Percentiles rank a stretch among this genome's conserved stretches.
Evolutionary conservation across 2,329 filamentous ascomycete species (phyloP).

Genomic region (Teratosphaeria destructans): DNA sequence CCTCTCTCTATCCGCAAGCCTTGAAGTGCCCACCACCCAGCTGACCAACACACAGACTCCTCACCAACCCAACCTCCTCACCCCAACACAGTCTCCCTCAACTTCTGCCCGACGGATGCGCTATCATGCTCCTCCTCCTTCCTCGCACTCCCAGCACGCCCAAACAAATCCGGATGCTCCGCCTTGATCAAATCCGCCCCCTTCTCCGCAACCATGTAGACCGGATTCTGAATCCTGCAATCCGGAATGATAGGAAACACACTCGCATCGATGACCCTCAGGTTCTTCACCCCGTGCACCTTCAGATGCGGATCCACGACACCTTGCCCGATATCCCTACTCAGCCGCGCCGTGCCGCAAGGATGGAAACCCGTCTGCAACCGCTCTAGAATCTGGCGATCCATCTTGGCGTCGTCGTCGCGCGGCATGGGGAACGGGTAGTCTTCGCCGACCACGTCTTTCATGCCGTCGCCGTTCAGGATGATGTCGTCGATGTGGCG

Average conservation of each 20-base stretch:
- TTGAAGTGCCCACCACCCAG: neutral
- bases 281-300: conserved; percentile 20
- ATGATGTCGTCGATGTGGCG: neutral
- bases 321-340: conserved; percentile 28
- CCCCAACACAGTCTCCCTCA: neutral
- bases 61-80: neutral
- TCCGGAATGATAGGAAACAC: conserved; percentile 25
- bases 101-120: neutral
- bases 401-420: conserved; percentile 19
- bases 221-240: conserved; percentile 20
- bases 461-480: neutral
- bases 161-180: conserved; percentile 6
- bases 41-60: neutral
- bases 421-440: conserved; percentile 10
- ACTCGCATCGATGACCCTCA: conserved; percentile 25
- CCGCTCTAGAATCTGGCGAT: conserved; percentile 16
- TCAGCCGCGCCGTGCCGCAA: conserved; percentile 11
- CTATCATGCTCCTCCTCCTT: neutral
- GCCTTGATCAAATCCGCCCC: conserved; percentile 25
- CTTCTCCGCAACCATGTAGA: conserved; percentile 26
- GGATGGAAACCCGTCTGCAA: conserved; percentile 30
- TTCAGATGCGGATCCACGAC: conserved; percentile 21
- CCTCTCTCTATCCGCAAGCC: too few species aligned
- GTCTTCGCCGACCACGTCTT: neutral
- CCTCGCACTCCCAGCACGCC: neutral